Base-by-base conservation (phyloP, 768 basidiomycete species). In the Mycena alexandri region DNA sequence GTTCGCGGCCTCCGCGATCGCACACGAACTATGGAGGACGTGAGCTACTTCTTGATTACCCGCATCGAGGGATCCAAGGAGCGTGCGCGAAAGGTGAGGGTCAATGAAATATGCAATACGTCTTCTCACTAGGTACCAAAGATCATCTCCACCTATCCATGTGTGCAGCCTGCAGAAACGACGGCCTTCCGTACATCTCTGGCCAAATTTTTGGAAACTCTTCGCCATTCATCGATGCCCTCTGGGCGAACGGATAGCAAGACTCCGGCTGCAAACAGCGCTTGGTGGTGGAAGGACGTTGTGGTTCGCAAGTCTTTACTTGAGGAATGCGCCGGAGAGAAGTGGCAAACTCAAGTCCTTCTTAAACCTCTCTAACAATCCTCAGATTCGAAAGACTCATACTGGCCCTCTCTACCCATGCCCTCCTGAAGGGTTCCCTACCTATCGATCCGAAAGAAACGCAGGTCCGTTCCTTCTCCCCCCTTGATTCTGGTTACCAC, bases 221-320 rank as follows among this genome's bases (percentile, higher is more conserved):
- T 88, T 10, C 76, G 87, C 22, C 83, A 85, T 66, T 74, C 71
- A 5, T 71, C 79, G 19, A 66, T 86, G 21, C 80, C 78, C 57
- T 75, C 80, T 29, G 16, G 14, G 29, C 70, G 52, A 41, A 56
- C 70, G 14, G 63, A 47, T 24, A 58, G 47, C 51, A 79, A 78
- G 33, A 44, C 54, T 54, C 67, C 63, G 12, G 59, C 65, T n/a
- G 24, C 34, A 29, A 34, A 21, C 5, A 65, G 53, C 14, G 54
- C 69, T 42, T 83, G 79, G 83, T 88, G 87, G 87, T 89, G 88
- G 88, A 86, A 81, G 73, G 84, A 87, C 56, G 81, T 87, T 3
- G 78, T 87, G 5, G 85, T 87, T 5, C 80, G 87, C 33, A 88
- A 84, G 70, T 87, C 87, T 10, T 69, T 88, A 25, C 71, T 88